These are phyloP conservation scores for Suillus discolor DNA, from an alignment of 768 basidiomycete species.

Conservation along the genomic window DNA sequence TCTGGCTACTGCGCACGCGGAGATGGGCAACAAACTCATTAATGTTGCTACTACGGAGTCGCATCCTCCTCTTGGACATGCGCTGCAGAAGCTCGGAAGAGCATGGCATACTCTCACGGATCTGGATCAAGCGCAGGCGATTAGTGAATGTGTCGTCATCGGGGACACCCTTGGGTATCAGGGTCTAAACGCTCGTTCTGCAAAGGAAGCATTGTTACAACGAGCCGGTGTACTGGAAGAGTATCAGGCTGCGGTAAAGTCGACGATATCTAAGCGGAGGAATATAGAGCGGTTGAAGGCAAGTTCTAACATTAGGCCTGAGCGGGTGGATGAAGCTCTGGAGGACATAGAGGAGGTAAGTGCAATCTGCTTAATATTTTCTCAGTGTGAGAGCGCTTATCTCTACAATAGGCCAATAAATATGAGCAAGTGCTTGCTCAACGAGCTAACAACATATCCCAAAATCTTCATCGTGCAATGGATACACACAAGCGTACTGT, in stretches of 20 bases:
- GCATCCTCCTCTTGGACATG: slow-evolving; percentile 81
- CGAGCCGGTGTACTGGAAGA: slow-evolving; percentile 92
- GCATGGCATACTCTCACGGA: slow-evolving; percentile 87
- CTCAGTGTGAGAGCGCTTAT: slow-evolving; percentile 6
- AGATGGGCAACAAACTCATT: slow-evolving; percentile 92
- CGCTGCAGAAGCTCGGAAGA: slow-evolving; percentile 84
- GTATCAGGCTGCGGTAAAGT: slow-evolving; percentile 90
- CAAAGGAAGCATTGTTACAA: slow-evolving; percentile 91
- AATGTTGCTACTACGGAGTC: slow-evolving; percentile 89
- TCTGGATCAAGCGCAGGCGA: slow-evolving; percentile 87
- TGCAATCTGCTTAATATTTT: slow-evolving; percentile 8
- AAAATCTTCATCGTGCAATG: slow-evolving; percentile 87
- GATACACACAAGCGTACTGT: slow-evolving; percentile 83
- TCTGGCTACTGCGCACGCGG: slow-evolving; percentile 75
- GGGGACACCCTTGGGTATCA: slow-evolving; percentile 98
- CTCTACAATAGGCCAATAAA: slow-evolving; percentile 71
- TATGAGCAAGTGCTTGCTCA: slow-evolving; percentile 84
- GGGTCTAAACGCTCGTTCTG: slow-evolving; percentile 94
- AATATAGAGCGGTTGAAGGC: slow-evolving; percentile 89
- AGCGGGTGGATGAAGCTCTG: slow-evolving; percentile 86
- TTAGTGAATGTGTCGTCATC: slow-evolving; percentile 92
- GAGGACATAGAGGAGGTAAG: slow-evolving; percentile 91
- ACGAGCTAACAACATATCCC: slow-evolving; percentile 91
- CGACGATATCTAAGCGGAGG: slow-evolving; percentile 89
- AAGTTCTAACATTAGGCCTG: slow-evolving; percentile 82